Evolutionary conservation across 768 basidiomycete genomes (phyloP), one percentile per base, ranked within the genome.

Genomic region (Leccinum pellstonianum): DNA sequence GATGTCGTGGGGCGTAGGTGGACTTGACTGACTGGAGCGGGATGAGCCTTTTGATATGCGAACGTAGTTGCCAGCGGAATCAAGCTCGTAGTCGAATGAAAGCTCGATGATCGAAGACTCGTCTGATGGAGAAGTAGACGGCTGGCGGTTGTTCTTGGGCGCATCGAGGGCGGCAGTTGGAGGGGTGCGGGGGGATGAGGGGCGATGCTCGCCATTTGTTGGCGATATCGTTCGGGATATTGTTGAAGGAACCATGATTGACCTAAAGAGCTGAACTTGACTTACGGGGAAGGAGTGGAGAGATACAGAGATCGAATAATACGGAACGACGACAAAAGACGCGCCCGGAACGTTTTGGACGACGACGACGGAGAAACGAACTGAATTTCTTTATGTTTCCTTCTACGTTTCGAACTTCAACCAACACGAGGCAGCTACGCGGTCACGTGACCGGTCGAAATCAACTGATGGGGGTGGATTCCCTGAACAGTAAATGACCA

Each of bases 81-180:
- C 77, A 27, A 72, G 70, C 53, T 79, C 77, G 47, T 81, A 81
- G 62, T 77, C 77, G 56, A 81, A 81, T 3, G 80, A 81, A 59
- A 81, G 77, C 41, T 82, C 79, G 12, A 77, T 74, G 54, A 80
- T 68, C 2, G 77, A 77, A 1, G 80, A 79, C 43, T 80, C 79
- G 53, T 81, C 80, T 4, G 80, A 81, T 54, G 75, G 74, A 8
- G 79, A 70, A 21, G 72, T 68, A 7, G 74, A 77, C 17, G 68
- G 4, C 38, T 66, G 76, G 35, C 73, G 73, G 59, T 43, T 64
- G 48, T 66, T 71, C 66, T 75, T 73, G n/a, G 73, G 61, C 56
- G 64, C 67, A 58, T 73, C 73, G 41, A 72, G 64, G n/a, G 64
- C 60, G 54, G 56, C 47, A 19, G 60, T 62, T 50, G 72, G 72